Percentiles rank a stretch among this genome's conserved stretches.
Conservation (phyloP, 2,329 filamentous ascomycete species). For the Aspergillus pseudonomiae region DNA sequence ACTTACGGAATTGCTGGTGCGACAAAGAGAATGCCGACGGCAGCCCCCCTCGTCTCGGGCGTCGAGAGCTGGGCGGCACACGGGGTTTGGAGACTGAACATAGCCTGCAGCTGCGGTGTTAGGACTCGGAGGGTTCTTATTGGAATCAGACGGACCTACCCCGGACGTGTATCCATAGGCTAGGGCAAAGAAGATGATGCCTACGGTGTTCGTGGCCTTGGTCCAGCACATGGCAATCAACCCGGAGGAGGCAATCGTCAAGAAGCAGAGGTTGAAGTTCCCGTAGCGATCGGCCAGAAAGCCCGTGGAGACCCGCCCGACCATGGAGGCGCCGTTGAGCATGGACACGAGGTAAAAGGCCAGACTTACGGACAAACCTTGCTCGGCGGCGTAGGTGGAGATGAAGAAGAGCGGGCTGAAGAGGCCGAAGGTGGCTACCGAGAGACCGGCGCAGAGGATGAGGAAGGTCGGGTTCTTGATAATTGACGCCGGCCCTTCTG, state of each 20-base stretch:
- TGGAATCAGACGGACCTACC: neutral
- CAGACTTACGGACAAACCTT: neutral
- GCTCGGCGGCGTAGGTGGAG: neutral
- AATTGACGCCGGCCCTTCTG: neutral
- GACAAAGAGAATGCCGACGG: neutral
- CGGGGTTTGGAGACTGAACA: slow-evolving; percentile 5
- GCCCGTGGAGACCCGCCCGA: neutral
- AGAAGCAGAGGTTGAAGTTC: slow-evolving; percentile 5
- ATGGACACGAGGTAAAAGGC: slow-evolving; percentile 7
- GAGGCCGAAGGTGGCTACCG: neutral
- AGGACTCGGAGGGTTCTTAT: neutral
- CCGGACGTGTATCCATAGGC: slow-evolving; percentile 5
- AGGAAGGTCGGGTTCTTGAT: slow-evolving; percentile 1
- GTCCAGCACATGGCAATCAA: slow-evolving; percentile 5
- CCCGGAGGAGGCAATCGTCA: neutral
- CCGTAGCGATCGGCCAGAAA: neutral
- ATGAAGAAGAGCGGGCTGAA: slow-evolving; percentile 1
- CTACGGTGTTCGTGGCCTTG: neutral
- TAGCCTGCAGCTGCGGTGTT: slow-evolving; percentile 3
- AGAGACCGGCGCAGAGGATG: neutral
- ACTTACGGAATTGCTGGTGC: slow-evolving; percentile 2
- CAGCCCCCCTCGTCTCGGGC: neutral
- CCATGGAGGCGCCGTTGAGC: neutral
- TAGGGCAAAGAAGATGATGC: neutral
- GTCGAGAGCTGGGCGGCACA: slow-evolving; percentile 5